These are phyloP conservation scores for Starmerella geochares DNA, from an alignment of 805 yeast species.

Conservation along the genomic window DNA sequence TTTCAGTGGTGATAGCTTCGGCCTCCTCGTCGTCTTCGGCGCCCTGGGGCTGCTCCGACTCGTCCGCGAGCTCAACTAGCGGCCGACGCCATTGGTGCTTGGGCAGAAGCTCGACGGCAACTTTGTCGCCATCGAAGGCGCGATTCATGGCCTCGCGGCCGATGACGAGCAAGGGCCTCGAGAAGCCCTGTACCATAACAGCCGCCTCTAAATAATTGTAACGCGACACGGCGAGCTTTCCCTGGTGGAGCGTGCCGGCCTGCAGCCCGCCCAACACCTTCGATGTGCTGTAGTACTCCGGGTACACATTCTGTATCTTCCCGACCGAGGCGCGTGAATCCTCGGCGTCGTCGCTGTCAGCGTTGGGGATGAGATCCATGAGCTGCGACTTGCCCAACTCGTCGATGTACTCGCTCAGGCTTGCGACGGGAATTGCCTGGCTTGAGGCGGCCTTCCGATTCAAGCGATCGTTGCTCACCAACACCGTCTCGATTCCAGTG, in stretches of 20 bases:
- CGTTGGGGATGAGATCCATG: slow-evolving; percentile 46
- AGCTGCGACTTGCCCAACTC: slow-evolving; percentile 53
- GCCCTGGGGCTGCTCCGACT: slow-evolving; percentile 48
- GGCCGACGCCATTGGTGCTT: slow-evolving; percentile 81
- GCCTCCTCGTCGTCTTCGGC: slow-evolving; percentile 39
- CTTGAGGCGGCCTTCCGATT: slow-evolving; percentile 48
- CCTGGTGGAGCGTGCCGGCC: slow-evolving; percentile 80
- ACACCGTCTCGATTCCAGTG: slow-evolving; percentile 28
- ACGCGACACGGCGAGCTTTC: slow-evolving; percentile 65
- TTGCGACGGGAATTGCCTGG: slow-evolving; percentile 46
- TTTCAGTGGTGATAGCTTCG: slow-evolving; percentile 49
- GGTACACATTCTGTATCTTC: slow-evolving; percentile 49
- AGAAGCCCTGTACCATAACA: slow-evolving; percentile 57
- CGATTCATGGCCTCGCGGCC: slow-evolving; percentile 83
- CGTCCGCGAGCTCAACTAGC: slow-evolving; percentile 67
- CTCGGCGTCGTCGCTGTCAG: slow-evolving; percentile 40
- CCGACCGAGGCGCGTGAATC: slow-evolving; percentile 18
- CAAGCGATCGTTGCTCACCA: slow-evolving; percentile 65
- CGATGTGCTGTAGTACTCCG: slow-evolving; percentile 69
- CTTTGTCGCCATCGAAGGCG: slow-evolving; percentile 84
- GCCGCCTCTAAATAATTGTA: slow-evolving; percentile 85
- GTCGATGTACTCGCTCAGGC: slow-evolving; percentile 61
- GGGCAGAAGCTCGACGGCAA: slow-evolving; percentile 81
- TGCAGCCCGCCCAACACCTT: slow-evolving; percentile 84
- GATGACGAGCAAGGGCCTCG: slow-evolving; percentile 67